Percentiles rank a stretch among this genome's conserved stretches.
Evolutionary conservation across 169 alveolate genomes (phyloP).

Genomic region (Cryptosporidium sp.): DNA sequence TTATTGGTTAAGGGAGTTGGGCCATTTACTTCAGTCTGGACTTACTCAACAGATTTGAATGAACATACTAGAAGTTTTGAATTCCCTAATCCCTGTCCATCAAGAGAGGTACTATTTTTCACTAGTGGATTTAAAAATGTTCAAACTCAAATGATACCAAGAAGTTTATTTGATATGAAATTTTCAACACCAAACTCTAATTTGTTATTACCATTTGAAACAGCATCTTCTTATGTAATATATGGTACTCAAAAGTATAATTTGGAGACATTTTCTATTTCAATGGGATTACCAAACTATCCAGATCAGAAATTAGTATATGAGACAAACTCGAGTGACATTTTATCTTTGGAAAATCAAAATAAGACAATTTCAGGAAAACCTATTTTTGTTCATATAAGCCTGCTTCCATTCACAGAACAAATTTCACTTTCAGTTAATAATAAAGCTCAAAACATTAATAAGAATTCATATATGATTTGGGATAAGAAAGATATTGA

Average conservation of each 20-base stretch:
- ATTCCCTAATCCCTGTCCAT: constrained; percentile 74
- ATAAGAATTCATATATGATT: constrained; percentile 29
- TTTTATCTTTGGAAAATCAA: constrained; percentile 36
- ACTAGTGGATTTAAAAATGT: constrained; percentile 70
- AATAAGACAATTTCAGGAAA: constrained; percentile 58
- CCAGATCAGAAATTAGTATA: constrained; percentile 68
- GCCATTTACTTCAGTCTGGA: constrained; percentile 65
- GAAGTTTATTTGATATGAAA: constrained; percentile 47
- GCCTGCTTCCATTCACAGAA: constrained; percentile 68
- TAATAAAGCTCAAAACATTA: constrained; percentile 53
- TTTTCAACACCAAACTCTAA: constrained; percentile 69
- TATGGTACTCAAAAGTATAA: constrained; percentile 68
- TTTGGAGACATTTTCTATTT: constrained; percentile 64
- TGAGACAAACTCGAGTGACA: constrained; percentile 41
- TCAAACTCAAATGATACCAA: constrained; percentile 73
- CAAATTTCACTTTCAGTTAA: constrained; percentile 65
- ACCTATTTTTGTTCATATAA: constrained; percentile 62
- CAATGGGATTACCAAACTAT: constrained; percentile 65
- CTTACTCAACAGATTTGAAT: constrained; percentile 71
- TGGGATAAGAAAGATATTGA: constrained; percentile 25
- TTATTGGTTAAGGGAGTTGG: constrained; percentile 65
- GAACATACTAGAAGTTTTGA: constrained; percentile 74
- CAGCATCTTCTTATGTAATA: constrained; percentile 75
- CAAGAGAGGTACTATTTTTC: constrained; percentile 66
- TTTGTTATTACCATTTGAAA: constrained; percentile 59